A percentile compares a stretch with the other conserved stretches of the same genome.
Evolutionary conservation across 1,139 yeast species (phyloP).

Genomic region (Yamadazyma diospyri): DNA sequence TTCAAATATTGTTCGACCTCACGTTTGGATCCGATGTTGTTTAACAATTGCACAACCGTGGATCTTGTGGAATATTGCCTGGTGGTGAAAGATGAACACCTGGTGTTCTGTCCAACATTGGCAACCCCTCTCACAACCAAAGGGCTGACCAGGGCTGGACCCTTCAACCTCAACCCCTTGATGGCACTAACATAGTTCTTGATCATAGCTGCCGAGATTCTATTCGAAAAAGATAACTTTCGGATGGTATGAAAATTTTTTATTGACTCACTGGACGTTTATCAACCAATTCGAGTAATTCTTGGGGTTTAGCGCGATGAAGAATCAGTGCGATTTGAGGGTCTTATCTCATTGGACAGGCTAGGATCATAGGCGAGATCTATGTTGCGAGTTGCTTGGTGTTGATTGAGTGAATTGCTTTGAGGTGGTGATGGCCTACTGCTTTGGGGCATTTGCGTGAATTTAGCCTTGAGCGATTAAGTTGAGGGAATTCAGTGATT

Average conservation of each 20-base stretch:
- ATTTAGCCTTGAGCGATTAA: too few species aligned
- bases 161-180: slow-evolving; percentile 55
- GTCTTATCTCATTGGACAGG: too few species aligned
- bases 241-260: slow-evolving; percentile 16
- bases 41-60: slow-evolving; percentile 89
- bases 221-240: too few species aligned
- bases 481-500: too few species aligned
- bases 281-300: slow-evolving; percentile 34
- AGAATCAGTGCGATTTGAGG: slow-evolving; percentile 42
- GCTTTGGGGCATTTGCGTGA: too few species aligned
- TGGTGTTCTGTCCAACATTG: slow-evolving; percentile 2
- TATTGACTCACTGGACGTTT: slow-evolving; percentile 22
- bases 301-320: slow-evolving; percentile 16
- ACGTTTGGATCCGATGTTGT: slow-evolving; percentile 93
- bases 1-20: slow-evolving; percentile 97
- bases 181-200: slow-evolving; percentile 18
- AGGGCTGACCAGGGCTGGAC: slow-evolving; percentile 6
- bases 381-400: too few species aligned
- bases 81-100: background rate
- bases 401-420: too few species aligned
- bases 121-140: too few species aligned
- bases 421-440: too few species aligned
- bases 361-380: too few species aligned
- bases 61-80: slow-evolving; percentile 64
- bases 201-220: too few species aligned